Percentiles rank a stretch among this genome's conserved stretches.
phyloP scores from a whole-genome alignment of 1,284 basidiomycete species.

The Mrakiaceae sp. region DNA sequence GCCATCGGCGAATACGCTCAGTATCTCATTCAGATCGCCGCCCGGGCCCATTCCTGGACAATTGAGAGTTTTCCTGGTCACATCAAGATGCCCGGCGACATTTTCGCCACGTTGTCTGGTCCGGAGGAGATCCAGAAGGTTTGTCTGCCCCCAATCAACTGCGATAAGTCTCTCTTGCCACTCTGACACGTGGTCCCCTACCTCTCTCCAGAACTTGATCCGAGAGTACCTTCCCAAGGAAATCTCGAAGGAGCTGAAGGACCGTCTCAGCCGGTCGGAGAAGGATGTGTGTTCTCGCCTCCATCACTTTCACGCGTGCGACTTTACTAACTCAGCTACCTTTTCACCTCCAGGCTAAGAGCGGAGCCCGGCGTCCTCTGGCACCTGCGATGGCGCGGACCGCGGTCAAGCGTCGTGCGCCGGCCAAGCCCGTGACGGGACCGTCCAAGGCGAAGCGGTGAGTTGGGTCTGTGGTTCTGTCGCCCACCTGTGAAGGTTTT shows the following conservation, averaged over 20 bases:
- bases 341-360: neutral
- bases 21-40: conserved; percentile 63
- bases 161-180: conserved; percentile 23
- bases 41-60: conserved; percentile 58
- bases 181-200: conserved; percentile 11
- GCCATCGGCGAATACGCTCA: conserved; percentile 80
- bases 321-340: neutral
- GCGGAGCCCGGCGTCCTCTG: neutral
- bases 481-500: neutral
- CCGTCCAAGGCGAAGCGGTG: conserved; percentile 6
- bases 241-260: conserved; percentile 43
- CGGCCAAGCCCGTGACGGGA: neutral
- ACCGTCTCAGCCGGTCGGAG: conserved; percentile 31
- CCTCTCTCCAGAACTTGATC: conserved; percentile 44
- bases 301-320: conserved; percentile 4
- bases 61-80: conserved; percentile 70
- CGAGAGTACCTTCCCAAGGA: conserved; percentile 54
- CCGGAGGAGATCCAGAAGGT: conserved; percentile 17
- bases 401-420: conserved; percentile 4
- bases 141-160: conserved; percentile 1
- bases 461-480: neutral
- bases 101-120: conserved; percentile 42
- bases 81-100: conserved; percentile 67
- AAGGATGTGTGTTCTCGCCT: conserved; percentile 1
- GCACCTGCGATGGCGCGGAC: neutral